phyloP scores from a whole-genome alignment of 345 rosid species.

The Brassica rapa region DNA sequence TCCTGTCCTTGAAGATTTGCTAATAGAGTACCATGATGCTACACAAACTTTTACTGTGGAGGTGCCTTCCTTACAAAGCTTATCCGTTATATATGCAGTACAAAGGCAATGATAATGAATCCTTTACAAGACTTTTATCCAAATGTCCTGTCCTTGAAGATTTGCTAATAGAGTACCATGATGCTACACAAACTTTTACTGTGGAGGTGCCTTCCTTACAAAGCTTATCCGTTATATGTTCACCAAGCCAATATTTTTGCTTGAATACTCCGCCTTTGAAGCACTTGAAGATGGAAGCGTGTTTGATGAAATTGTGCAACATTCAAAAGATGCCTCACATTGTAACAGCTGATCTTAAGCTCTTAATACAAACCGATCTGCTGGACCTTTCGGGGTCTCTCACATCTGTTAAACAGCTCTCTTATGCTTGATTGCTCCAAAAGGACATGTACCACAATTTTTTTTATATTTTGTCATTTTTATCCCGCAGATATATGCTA shows the following conservation, averaged over 20 bases:
- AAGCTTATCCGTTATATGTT: neutral
- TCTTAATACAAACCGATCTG: neutral
- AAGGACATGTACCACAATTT: neutral
- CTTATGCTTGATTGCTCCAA: neutral
- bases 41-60: neutral
- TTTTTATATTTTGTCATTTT: neutral
- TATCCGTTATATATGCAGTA: neutral
- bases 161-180: neutral
- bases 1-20: constrained; percentile 1
- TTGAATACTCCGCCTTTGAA: constrained; percentile 8
- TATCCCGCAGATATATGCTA: too few species aligned
- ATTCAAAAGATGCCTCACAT: constrained; percentile 9
- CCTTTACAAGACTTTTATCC: neutral
- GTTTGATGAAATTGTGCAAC: neutral
- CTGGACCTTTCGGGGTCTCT: neutral
- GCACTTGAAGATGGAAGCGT: neutral
- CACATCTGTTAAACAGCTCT: constrained; percentile 1
- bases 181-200: neutral
- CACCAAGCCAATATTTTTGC: neutral
- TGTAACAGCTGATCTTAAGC: neutral
- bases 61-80: constrained; percentile 1
- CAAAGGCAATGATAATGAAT: neutral
- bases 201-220: neutral
- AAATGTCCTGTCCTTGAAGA: constrained; percentile 7
- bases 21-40: neutral